These are phyloP conservation scores for Phytophthora pluvialis DNA, from an alignment of 352 stramenopile genomes.

Conservation along the genomic window DNA sequence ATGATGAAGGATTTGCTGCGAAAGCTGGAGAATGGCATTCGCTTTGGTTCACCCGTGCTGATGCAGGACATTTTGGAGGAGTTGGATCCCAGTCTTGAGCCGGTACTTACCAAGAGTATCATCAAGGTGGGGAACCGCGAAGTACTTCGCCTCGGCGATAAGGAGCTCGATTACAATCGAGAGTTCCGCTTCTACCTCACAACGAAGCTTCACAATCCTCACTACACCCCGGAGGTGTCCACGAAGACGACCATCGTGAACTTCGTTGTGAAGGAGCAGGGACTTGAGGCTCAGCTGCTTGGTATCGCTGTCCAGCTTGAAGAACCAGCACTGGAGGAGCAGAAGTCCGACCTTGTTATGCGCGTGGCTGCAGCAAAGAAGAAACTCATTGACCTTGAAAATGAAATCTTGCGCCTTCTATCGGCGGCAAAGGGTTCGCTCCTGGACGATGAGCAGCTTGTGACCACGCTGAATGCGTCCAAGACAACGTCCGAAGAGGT, in stretches of 20 bases:
- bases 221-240: constrained; percentile 95
- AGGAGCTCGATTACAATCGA: constrained; percentile 95
- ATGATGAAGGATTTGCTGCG: constrained; percentile 96
- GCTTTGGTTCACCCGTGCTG: constrained; percentile 93
- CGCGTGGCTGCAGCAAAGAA: constrained; percentile 94
- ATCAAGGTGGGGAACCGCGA: constrained; percentile 95
- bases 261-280: constrained; percentile 96
- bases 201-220: constrained; percentile 96
- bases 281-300: constrained; percentile 94
- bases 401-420: constrained; percentile 94
- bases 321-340: constrained; percentile 93
- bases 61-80: constrained; percentile 97
- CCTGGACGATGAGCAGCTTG: constrained; percentile 94
- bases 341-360: constrained; percentile 93
- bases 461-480: constrained; percentile 95
- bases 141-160: constrained; percentile 94
- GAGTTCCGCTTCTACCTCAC: constrained; percentile 97
- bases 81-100: constrained; percentile 94
- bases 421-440: constrained; percentile 93
- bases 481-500: constrained; percentile 96
- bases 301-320: constrained; percentile 95
- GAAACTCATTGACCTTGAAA: constrained; percentile 95
- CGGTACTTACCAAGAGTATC: constrained; percentile 94
- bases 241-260: constrained; percentile 98
- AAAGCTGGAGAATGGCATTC: constrained; percentile 94